A percentile compares a stretch with the other conserved stretches of the same genome.
phyloP scores from a whole-genome alignment of 2,329 filamentous ascomycete species.

The Cladosporium sp. region DNA sequence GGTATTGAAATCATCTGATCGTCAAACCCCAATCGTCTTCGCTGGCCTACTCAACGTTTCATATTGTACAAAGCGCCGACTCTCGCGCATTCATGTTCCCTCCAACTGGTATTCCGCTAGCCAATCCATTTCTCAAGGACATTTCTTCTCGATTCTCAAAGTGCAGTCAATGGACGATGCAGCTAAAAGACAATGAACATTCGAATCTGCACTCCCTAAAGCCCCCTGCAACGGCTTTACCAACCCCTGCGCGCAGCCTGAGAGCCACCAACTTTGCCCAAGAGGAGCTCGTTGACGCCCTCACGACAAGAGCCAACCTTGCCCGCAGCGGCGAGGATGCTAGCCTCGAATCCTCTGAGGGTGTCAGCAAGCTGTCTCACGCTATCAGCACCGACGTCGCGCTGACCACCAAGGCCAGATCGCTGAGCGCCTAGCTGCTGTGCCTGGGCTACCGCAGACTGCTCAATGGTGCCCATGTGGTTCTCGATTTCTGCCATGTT shows the following conservation, averaged over 20 bases:
- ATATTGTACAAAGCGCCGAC: not conserved
- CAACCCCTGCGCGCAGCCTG: constrained; percentile 6
- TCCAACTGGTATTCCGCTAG: not conserved
- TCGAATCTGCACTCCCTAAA: not conserved
- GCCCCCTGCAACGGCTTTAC: not conserved
- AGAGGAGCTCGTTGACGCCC: constrained; percentile 45
- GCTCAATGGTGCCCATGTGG: constrained; percentile 52
- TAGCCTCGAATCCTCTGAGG: constrained; percentile 50
- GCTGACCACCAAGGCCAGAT: constrained; percentile 24
- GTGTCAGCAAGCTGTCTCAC: constrained; percentile 48
- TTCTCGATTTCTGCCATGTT: constrained; percentile 51
- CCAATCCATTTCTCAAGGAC: not conserved
- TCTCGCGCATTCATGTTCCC: not conserved
- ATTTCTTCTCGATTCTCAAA: not conserved
- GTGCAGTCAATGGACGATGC: not conserved
- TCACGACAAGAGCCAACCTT: constrained; percentile 50
- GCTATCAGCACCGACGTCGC: constrained; percentile 35
- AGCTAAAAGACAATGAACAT: not conserved
- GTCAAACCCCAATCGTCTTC: not conserved
- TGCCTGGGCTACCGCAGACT: constrained; percentile 44
- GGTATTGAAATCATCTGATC: not conserved
- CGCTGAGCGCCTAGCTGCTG: constrained; percentile 41
- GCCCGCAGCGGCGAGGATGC: constrained; percentile 49
- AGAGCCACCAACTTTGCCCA: not conserved
- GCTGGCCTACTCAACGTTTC: not conserved